Evolutionary conservation across 2,329 filamentous ascomycete species (phyloP).

Genomic region (Colletotrichum cordylinicola): DNA sequence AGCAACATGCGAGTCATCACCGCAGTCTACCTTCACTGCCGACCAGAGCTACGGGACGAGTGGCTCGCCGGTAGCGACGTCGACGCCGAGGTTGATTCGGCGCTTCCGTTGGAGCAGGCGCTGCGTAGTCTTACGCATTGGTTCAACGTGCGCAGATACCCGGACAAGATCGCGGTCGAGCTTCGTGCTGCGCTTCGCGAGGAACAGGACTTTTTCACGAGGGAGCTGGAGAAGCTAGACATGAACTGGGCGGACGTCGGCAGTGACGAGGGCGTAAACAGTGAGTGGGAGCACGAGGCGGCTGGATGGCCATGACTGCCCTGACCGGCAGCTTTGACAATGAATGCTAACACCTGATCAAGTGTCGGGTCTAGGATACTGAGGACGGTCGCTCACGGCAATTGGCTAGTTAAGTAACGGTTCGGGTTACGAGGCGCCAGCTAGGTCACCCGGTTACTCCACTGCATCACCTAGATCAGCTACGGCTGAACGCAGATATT

Average conservation of each 20-base stretch:
- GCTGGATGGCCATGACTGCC: slow-evolving; percentile 17
- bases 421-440: neutral
- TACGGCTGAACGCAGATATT: neutral
- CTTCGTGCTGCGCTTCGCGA: slow-evolving; percentile 67
- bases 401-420: neutral
- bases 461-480: neutral
- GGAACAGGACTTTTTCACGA: slow-evolving; percentile 80
- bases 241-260: slow-evolving; percentile 51
- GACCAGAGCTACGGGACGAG: slow-evolving; percentile 91
- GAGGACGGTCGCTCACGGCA: neutral
- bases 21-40: slow-evolving; percentile 91
- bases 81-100: slow-evolving; percentile 92
- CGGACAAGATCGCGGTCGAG: slow-evolving; percentile 73
- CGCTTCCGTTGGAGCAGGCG: slow-evolving; percentile 89
- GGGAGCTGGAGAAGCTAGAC: slow-evolving; percentile 78
- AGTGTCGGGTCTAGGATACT: slow-evolving; percentile 22
- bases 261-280: slow-evolving; percentile 31
- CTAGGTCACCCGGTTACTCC: neutral
- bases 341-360: slow-evolving; percentile 6
- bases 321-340: neutral
- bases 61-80: slow-evolving; percentile 93
- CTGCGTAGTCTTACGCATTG: slow-evolving; percentile 90
- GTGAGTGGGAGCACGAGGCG: slow-evolving; percentile 29
- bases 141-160: slow-evolving; percentile 86
- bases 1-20: slow-evolving; percentile 99